Evolutionary conservation across 257 asterid species (phyloP), one percentile per base, ranked within the genome.

Genomic region (Ligustrum vulgare): DNA sequence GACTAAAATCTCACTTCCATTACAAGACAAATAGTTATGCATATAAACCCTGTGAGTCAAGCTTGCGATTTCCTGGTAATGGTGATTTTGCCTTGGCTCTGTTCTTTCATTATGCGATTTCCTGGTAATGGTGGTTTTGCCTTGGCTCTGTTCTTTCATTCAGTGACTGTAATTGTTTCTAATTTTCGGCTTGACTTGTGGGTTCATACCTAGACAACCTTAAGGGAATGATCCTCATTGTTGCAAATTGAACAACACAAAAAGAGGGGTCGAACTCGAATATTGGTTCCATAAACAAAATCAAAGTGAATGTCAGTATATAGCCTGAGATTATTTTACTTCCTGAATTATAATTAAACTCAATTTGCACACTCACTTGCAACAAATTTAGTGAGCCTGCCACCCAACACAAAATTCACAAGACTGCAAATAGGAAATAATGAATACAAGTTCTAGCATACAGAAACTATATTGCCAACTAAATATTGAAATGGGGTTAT

Each of bases 381-480:
- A 18, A 35, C 33, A 67, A 3, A 8, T 35, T 18, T 35, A 33
- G 71, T 36, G 51, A 13, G 13, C 43, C 22, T 18, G 39, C 65
- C 36, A 72, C 64, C 71, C 76, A 75, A 13, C 72, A 69, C 25
- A 43, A 35, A 15, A 56, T 32, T 45, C 31, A 4, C 33, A 23
- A 36, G 25, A 41, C n/a, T 58, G 39, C 31, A 11, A 8, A 20
- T 73, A 75, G 22, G 62, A 43, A 45, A 41, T 43, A 1, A 37
- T 45, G 13, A 0, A 47, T 45, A 45, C 54, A 68, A 68, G 54
- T 11, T 23, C 20, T 31, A 41, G 12, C 25, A 41, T 34, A 25
- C 28, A 8, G 11, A 65, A 70, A 65, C 16, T 20, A 39, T 28
- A 63, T 13, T n/a, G 32, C n/a, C n/a, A n/a, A n/a, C n/a, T n/a